A percentile compares a stretch with the other conserved stretches of the same genome.
phyloP scores from a whole-genome alignment of 1,139 yeast genomes.

The Candida sp. region DNA sequence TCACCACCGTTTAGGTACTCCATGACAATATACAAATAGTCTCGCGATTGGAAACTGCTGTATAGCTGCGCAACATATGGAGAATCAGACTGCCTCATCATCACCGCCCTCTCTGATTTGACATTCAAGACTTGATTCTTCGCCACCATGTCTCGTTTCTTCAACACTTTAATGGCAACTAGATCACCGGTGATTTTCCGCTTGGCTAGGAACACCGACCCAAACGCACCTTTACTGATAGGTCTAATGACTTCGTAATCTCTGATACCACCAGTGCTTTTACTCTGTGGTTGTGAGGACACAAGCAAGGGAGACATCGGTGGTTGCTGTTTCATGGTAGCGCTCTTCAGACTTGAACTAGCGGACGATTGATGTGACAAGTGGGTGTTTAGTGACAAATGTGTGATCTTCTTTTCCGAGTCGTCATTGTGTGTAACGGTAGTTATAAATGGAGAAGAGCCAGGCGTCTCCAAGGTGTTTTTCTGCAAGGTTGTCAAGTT shows the following conservation, averaged over 20 bases:
- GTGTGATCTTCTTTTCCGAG: constrained; percentile 15
- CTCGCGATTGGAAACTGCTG: constrained; percentile 88
- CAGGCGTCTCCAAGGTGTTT: constrained; percentile 28
- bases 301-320: constrained; percentile 85
- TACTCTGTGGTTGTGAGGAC: constrained; percentile 57
- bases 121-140: constrained; percentile 96
- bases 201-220: constrained; percentile 88
- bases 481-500: constrained; percentile 62
- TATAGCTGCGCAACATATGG: constrained; percentile 93
- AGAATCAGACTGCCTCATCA: constrained; percentile 96
- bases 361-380: constrained; percentile 8
- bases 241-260: constrained; percentile 95
- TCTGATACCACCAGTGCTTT: constrained; percentile 69
- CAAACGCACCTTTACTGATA: constrained; percentile 97
- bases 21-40: constrained; percentile 91
- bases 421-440: constrained; percentile 8
- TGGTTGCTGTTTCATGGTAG: constrained; percentile 39
- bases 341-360: constrained; percentile 16
- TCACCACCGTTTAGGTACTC: constrained; percentile 98
- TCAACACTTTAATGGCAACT: constrained; percentile 94
- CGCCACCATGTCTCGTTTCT: constrained; percentile 95
- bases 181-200: constrained; percentile 90
- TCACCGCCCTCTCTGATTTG: constrained; percentile 92
- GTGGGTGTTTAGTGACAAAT: constrained; percentile 16
- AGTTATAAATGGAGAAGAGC: constrained; percentile 14